Base-by-base conservation (phyloP, 257 asterid genomes). In the Nicotiana benthamiana region DNA sequence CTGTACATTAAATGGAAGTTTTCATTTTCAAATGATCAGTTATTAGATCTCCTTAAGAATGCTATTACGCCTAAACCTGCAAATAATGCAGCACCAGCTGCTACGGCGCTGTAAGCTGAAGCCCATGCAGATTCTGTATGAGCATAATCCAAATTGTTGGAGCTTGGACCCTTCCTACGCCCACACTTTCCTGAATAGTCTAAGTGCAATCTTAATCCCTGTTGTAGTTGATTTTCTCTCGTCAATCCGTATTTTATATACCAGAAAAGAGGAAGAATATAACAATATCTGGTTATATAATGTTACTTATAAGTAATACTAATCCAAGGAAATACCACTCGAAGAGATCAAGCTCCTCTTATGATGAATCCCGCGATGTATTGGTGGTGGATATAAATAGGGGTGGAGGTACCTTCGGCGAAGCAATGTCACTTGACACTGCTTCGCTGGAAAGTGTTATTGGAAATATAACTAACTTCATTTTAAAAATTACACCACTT, bases 71-170 rank as follows among this genome's bases (percentile, higher is more conserved):
- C 93, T 86, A 95, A 80, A 61, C 93, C 94, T 52, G 97, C 97
- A 10, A 92, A 83, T n/a, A 95, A 84, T 40, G 95, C 97, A 82
- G 97, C 96, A 32, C 98, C 99, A 56, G 97, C 96, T 40, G 94
- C 97, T 40, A 91, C 92, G 2, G 93, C 86, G 32, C 92, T 86
- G 70, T 90, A 96, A 15, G 97, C 90, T 6, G 94, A 89, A 43
- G 94, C 86, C 86, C 95, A 89, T 26, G 94, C 87, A 79, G 88
- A 93, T 27, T 89, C 84, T 53, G 24, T 57, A 26, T 87, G 90
- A 66, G 86, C 95, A 75, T 89, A 91, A 17, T 82, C 91, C 82
- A 89, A 10, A 79, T 75, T 64, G 76, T 68, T 81, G 6, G 93
- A 28, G 46, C 83, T 81, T 62, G 92, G 74, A 83, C 82, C 89